A percentile compares a stretch with the other conserved stretches of the same genome.
Evolutionary conservation across 176 grass and related monocot species (phyloP).

Genomic region (Oryza glumipatula): DNA sequence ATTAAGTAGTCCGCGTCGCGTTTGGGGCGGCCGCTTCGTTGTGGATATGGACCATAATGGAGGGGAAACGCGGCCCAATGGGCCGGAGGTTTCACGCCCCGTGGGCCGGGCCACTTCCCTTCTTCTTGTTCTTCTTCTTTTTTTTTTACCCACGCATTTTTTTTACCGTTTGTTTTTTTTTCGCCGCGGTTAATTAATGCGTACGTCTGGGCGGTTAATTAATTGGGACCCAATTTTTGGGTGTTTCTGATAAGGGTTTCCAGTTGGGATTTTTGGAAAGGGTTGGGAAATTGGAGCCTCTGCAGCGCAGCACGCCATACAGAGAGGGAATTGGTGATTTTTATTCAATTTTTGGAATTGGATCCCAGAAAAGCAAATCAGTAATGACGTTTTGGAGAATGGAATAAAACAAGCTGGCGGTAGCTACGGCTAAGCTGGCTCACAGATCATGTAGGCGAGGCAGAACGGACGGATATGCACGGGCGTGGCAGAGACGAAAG

Average conservation of each 20-base stretch:
- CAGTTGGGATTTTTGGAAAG: neutral
- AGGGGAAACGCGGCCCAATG: neutral
- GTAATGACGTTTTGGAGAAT: no score
- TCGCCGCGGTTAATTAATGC: neutral
- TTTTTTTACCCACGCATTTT: neutral
- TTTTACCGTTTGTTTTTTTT: neutral
- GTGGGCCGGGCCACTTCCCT: neutral
- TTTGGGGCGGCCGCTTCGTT: conserved; percentile 24
- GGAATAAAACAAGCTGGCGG: neutral
- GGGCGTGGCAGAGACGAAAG: neutral
- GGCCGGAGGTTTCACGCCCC: neutral
- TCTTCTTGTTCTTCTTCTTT: no score
- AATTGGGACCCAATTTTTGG: no score
- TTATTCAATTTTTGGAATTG: no score
- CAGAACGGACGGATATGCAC: neutral
- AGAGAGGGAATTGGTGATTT: no score
- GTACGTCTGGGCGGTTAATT: no score
- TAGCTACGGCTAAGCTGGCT: neutral
- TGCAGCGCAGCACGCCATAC: no score
- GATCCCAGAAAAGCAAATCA: no score
- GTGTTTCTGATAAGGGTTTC: neutral
- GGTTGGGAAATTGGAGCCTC: no score
- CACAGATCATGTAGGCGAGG: neutral
- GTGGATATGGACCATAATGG: neutral
- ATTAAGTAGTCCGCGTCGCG: conserved; percentile 27